Conservation (phyloP, 306 rosid species). For the Begonia peltatifolia region DNA sequence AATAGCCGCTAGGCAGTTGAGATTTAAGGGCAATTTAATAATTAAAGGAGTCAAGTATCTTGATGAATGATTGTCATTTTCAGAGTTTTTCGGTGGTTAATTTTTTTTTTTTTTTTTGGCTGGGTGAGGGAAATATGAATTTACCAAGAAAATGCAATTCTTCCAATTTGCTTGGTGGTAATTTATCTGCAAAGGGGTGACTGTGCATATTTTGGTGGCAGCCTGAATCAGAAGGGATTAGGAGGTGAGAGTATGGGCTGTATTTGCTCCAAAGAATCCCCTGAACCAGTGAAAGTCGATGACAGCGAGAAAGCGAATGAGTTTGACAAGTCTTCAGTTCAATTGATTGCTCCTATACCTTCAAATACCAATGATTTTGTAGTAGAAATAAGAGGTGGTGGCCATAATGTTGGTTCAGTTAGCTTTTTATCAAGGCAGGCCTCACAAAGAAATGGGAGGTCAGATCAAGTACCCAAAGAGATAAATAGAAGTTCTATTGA, state of each 20-base stretch:
- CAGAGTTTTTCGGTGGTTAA: too few species aligned
- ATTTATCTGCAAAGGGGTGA: conserved; percentile 8
- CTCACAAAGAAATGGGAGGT: conserved; percentile 18
- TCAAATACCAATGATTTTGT: conserved; percentile 24
- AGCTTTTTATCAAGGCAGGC: conserved; percentile 18
- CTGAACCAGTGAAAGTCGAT: conserved; percentile 27
- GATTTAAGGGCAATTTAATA: neutral
- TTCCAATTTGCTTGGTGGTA: conserved; percentile 14
- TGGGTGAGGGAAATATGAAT: conserved; percentile 24
- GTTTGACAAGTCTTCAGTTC: conserved; percentile 38
- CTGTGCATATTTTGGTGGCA: conserved; percentile 1
- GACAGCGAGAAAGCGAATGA: conserved; percentile 25
- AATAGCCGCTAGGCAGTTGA: too few species aligned
- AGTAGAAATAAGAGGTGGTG: conserved; percentile 18
- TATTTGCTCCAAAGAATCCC: conserved; percentile 58
- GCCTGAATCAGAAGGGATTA: conserved; percentile 4
- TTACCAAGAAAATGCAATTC: neutral
- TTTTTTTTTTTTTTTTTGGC: neutral
- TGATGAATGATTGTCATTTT: conserved; percentile 2
- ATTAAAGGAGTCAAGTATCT: conserved; percentile 4
- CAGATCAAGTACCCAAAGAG: neutral
- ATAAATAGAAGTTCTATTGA: conserved; percentile 17
- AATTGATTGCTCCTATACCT: conserved; percentile 49
- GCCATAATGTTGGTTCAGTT: conserved; percentile 15
- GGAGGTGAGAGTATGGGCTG: conserved; percentile 58